Evolutionary conservation across 257 asterid genomes (phyloP).

Genomic region (Nyctanthes arbortristis): DNA sequence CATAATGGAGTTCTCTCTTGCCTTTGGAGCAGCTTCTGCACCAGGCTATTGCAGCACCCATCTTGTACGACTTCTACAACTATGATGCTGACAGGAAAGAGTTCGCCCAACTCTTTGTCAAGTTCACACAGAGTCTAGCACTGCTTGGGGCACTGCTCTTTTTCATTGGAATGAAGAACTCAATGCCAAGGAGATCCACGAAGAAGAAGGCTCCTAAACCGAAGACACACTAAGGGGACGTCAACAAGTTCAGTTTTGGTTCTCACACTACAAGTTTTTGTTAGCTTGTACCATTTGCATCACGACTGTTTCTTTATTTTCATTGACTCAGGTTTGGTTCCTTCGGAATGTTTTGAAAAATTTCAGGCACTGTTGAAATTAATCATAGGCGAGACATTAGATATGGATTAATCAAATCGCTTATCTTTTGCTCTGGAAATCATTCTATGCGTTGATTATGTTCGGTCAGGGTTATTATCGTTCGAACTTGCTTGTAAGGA

Average conservation of each 20-base stretch:
- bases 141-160: slow-evolving; percentile 82
- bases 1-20: slow-evolving; percentile 3
- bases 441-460: too few species aligned
- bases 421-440: neutral
- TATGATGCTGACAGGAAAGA: slow-evolving; percentile 82
- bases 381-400: slow-evolving; percentile 1
- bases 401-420: neutral
- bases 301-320: slow-evolving; percentile 17
- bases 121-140: slow-evolving; percentile 78
- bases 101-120: slow-evolving; percentile 60
- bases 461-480: too few species aligned
- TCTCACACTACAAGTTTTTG: slow-evolving; percentile 29
- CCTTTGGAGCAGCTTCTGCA: slow-evolving; percentile 59
- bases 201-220: slow-evolving; percentile 80
- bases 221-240: slow-evolving; percentile 57
- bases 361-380: slow-evolving; percentile 10
- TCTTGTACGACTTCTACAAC: slow-evolving; percentile 92
- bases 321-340: slow-evolving; percentile 6
- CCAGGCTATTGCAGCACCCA: slow-evolving; percentile 70
- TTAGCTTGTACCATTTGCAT: slow-evolving; percentile 31
- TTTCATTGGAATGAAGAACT: slow-evolving; percentile 89
- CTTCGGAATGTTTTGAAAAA: neutral
- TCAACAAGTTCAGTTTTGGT: slow-evolving; percentile 21
- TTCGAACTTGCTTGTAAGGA: too few species aligned
- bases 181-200: slow-evolving; percentile 68